These are phyloP conservation scores for Diaporthe sp. DNA, from an alignment of 2,329 filamentous ascomycete genomes.

Conservation along the genomic window DNA sequence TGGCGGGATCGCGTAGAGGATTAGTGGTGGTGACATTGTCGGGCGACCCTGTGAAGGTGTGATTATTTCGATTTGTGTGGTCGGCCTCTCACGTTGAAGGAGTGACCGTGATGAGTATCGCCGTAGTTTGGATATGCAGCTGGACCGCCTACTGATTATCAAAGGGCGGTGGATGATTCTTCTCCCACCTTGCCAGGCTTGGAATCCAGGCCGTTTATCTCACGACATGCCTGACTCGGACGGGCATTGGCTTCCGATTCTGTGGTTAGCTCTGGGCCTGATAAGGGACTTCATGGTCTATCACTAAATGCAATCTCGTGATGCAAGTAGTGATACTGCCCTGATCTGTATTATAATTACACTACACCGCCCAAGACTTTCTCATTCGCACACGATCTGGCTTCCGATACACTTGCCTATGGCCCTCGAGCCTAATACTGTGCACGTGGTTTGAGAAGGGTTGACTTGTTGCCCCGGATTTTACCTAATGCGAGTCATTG, in stretches of 20 bases:
- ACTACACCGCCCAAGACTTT: background rate
- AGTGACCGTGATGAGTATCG: too few relatives aligned
- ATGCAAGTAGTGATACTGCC: background rate
- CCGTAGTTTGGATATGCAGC: too few relatives aligned
- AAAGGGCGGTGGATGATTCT: background rate
- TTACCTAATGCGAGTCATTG: background rate
- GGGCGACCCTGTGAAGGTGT: background rate
- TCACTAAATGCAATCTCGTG: background rate
- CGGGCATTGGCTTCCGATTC: background rate
- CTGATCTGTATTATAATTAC: background rate
- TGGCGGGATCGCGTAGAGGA: slow-evolving; percentile 30
- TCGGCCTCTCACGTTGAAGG: too few relatives aligned
- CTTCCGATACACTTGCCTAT: background rate
- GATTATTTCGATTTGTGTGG: background rate
- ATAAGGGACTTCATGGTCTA: background rate
- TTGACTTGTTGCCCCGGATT: background rate
- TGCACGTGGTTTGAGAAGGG: background rate
- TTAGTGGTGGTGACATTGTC: slow-evolving; percentile 12
- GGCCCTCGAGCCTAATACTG: background rate
- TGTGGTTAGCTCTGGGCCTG: background rate
- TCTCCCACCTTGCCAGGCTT: too few relatives aligned
- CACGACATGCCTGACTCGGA: slow-evolving; percentile 1
- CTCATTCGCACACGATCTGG: background rate
- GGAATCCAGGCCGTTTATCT: background rate
- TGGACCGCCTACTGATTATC: background rate